Percentiles rank a stretch among this genome's conserved stretches.
Evolutionary conservation across 2,329 filamentous ascomycete genomes (phyloP).

Genomic region (Parafenestella ontariensis): DNA sequence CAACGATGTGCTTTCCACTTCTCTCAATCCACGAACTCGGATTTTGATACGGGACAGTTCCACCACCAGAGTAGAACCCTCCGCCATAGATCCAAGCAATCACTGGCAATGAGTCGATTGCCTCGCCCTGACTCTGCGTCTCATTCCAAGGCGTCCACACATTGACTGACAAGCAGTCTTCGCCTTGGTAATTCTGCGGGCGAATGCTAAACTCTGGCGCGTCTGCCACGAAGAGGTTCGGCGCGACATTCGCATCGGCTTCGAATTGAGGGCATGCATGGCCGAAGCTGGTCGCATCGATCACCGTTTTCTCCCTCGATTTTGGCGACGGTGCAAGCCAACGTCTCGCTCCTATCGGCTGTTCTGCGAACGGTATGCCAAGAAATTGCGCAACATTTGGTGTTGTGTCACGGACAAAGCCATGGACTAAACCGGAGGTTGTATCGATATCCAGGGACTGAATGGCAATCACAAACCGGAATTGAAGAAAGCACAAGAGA

Average conservation of each 20-base stretch:
- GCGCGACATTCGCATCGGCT: constrained; percentile 5
- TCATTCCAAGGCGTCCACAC: constrained; percentile 52
- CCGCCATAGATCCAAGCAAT: constrained; percentile 58
- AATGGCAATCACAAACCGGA: constrained; percentile 18
- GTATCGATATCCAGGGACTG: constrained; percentile 30
- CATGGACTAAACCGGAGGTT: constrained; percentile 39
- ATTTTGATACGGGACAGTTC: constrained; percentile 51
- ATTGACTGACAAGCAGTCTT: constrained; percentile 58
- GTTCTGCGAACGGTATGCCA: constrained; percentile 49
- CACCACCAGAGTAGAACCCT: constrained; percentile 54
- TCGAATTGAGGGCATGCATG: constrained; percentile 38
- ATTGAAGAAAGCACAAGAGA: constrained; percentile 14
- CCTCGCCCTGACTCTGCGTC: background rate
- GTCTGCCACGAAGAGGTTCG: constrained; percentile 32
- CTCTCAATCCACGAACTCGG: constrained; percentile 40
- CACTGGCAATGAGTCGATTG: constrained; percentile 49
- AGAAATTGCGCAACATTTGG: constrained; percentile 50
- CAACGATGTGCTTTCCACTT: constrained; percentile 46
- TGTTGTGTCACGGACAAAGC: constrained; percentile 41
- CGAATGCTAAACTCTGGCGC: constrained; percentile 31
- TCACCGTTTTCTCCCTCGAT: constrained; percentile 17
- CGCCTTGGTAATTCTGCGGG: constrained; percentile 34
- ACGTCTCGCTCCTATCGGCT: constrained; percentile 38
- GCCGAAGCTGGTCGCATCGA: constrained; percentile 39
- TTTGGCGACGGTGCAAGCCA: constrained; percentile 43